A percentile compares a stretch with the other conserved stretches of the same genome.
Conservation (phyloP, 1,284 basidiomycete species). For the Meira nashicola region DNA sequence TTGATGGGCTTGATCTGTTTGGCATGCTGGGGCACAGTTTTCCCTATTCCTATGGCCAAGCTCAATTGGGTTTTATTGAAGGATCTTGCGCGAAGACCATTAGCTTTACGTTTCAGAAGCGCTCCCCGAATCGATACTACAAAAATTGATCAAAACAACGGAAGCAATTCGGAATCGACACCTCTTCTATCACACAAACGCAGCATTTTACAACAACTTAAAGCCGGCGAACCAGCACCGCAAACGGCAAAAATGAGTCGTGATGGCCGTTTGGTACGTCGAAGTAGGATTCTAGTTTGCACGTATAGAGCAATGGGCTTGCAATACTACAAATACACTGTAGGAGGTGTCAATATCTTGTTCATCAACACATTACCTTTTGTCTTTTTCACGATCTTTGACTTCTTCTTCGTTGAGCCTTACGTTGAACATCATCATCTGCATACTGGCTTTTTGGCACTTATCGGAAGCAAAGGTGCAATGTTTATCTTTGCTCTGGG, state of each 20-base stretch:
- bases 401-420: slow-evolving; percentile 77
- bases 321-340: slow-evolving; percentile 98
- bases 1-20: slow-evolving; percentile 65
- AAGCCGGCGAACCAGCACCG: slow-evolving; percentile 54
- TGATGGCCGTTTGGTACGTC: slow-evolving; percentile 55
- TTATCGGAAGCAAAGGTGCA: slow-evolving; percentile 70
- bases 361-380: slow-evolving; percentile 93
- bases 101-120: slow-evolving; percentile 80
- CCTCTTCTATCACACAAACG: slow-evolving; percentile 18
- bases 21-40: slow-evolving; percentile 84
- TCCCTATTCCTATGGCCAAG: slow-evolving; percentile 97
- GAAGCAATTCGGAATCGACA: slow-evolving; percentile 42
- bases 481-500: slow-evolving; percentile 82
- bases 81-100: slow-evolving; percentile 74
- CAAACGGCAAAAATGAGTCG: slow-evolving; percentile 52
- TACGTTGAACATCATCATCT: slow-evolving; percentile 64
- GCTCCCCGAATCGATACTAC: slow-evolving; percentile 28
- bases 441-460: slow-evolving; percentile 60
- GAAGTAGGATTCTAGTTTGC: slow-evolving; percentile 78
- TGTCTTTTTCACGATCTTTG: slow-evolving; percentile 92
- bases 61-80: slow-evolving; percentile 88
- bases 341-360: slow-evolving; percentile 96
- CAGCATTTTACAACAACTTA: slow-evolving; percentile 42
- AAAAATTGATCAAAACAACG: slow-evolving; percentile 17
- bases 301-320: slow-evolving; percentile 85